Evolutionary conservation across 805 yeast genomes (phyloP).

Genomic region (Pichia rugopelliculosa): DNA sequence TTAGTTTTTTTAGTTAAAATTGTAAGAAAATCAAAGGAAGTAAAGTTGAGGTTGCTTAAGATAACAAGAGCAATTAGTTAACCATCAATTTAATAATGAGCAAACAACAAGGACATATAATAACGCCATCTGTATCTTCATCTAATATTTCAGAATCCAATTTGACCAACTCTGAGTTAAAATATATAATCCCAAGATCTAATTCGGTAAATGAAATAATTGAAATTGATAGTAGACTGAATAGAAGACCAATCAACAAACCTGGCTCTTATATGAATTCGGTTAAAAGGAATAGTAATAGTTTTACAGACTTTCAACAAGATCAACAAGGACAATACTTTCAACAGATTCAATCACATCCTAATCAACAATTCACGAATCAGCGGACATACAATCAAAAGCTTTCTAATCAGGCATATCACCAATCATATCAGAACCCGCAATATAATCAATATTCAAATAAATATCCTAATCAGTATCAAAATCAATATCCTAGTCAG

Average conservation of each 20-base stretch:
- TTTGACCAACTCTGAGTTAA: background rate
- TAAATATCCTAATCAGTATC: background rate
- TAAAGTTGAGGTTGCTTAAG: no score
- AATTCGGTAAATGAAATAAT: conserved; percentile 11
- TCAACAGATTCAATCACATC: background rate
- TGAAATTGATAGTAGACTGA: conserved; percentile 33
- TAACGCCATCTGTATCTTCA: background rate
- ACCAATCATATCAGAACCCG: conserved; percentile 1
- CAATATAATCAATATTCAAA: background rate
- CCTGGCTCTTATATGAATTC: conserved; percentile 1
- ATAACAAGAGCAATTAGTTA: background rate
- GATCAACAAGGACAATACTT: conserved; percentile 4
- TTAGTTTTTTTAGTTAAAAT: no score
- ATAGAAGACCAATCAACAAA: conserved; percentile 27
- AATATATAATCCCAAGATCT: conserved; percentile 8
- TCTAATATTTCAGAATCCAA: background rate
- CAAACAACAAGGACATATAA: background rate
- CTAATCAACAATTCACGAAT: no score
- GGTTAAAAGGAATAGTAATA: background rate
- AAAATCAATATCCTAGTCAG: conserved; percentile 1
- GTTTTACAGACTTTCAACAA: background rate
- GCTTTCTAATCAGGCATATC: no score
- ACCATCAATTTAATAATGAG: background rate
- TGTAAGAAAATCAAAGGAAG: no score
- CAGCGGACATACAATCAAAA: no score